Evolutionary conservation across 495 filamentous ascomycete species (phyloP).

Genomic region (Penicillium cataractarum): DNA sequence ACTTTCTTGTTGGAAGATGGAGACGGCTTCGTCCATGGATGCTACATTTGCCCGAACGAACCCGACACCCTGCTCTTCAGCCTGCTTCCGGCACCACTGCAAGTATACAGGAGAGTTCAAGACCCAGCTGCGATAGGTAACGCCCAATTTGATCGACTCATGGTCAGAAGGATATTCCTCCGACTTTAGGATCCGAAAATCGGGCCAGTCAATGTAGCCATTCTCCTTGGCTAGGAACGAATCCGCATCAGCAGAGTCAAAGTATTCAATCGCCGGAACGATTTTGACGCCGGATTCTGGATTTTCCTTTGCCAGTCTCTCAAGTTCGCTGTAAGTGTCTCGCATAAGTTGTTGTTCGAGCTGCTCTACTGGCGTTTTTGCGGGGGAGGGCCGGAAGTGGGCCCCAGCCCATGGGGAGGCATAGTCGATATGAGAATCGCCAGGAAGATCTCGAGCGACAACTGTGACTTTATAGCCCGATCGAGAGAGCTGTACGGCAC

Average conservation of each 20-base stretch:
- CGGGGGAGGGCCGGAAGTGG: slow-evolving; percentile 49
- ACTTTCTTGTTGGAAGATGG: neutral
- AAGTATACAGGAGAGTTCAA: slow-evolving; percentile 24
- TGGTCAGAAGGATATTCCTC: slow-evolving; percentile 9
- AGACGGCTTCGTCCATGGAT: slow-evolving; percentile 10
- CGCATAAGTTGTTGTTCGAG: slow-evolving; percentile 16
- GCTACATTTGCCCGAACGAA: slow-evolving; percentile 15
- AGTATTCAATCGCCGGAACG: slow-evolving; percentile 20
- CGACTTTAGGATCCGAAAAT: slow-evolving; percentile 11
- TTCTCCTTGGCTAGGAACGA: slow-evolving; percentile 17
- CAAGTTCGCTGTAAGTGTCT: slow-evolving; percentile 18
- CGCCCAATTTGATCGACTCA: slow-evolving; percentile 13
- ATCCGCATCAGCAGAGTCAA: slow-evolving; percentile 14
- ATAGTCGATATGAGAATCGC: slow-evolving; percentile 28
- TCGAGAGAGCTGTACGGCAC: neutral
- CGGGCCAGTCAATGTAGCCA: slow-evolving; percentile 21
- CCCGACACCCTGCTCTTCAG: slow-evolving; percentile 8
- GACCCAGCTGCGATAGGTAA: slow-evolving; percentile 22
- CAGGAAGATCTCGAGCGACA: slow-evolving; percentile 8
- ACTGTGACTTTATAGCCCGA: neutral
- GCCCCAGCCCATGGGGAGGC: slow-evolving; percentile 59
- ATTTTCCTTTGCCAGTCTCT: slow-evolving; percentile 5
- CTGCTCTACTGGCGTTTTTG: slow-evolving; percentile 9
- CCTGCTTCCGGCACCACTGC: slow-evolving; percentile 15
- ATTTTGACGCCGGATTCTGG: slow-evolving; percentile 18